These are phyloP conservation scores for Saccharomyces pastorianus DNA, from an alignment of 1,139 yeast genomes.

Conservation along the genomic window DNA sequence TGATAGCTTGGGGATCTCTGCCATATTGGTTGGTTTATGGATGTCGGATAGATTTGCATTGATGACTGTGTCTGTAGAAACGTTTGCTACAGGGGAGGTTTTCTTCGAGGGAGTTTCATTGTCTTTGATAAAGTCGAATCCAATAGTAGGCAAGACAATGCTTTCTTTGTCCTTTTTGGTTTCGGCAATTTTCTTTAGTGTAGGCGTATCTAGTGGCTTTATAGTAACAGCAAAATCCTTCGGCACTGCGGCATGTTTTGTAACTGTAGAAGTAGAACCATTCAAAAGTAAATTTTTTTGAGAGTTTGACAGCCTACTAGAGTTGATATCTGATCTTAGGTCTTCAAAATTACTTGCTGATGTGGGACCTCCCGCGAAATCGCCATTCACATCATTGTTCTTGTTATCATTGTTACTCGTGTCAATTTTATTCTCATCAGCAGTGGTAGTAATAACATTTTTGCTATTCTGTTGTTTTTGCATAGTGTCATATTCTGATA, in stretches of 20 bases:
- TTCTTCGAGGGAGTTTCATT: constrained; percentile 17
- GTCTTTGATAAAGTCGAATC: constrained; percentile 26
- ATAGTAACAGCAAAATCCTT: background rate
- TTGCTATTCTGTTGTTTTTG: background rate
- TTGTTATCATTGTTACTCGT: background rate
- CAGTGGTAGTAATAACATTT: background rate
- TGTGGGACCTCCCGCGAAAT: background rate
- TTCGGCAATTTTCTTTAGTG: background rate
- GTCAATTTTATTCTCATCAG: background rate
- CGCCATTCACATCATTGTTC: background rate
- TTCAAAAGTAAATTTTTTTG: constrained; percentile 9
- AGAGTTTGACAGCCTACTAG: constrained; percentile 3
- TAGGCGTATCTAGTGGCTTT: background rate
- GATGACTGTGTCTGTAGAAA: background rate
- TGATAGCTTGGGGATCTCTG: background rate
- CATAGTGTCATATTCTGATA: constrained; percentile 17
- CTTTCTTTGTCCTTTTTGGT: constrained; percentile 5
- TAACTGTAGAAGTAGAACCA: constrained; percentile 3
- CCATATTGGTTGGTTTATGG: background rate
- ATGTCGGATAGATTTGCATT: background rate
- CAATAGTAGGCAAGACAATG: constrained; percentile 22
- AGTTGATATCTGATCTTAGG: background rate
- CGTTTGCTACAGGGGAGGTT: background rate
- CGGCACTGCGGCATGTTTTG: background rate
- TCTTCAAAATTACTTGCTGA: background rate